Evolutionary conservation across 352 stramenopile species (phyloP), one percentile per base, ranked within the genome.

Genomic region (Detonula confervacea): DNA sequence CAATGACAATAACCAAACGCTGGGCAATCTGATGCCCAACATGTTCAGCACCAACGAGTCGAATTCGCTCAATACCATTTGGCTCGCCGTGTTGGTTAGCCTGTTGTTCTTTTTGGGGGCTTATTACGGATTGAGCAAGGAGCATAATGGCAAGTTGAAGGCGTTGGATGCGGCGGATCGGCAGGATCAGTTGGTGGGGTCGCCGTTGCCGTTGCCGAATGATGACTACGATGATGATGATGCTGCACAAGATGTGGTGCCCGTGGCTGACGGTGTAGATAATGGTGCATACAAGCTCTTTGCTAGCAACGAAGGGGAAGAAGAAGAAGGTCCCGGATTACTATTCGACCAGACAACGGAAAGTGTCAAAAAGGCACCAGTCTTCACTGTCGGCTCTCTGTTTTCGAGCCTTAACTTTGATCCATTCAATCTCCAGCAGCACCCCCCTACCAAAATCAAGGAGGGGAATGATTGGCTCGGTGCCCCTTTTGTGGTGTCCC

Each of bases 401-500:
- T 22, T 27, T 7, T 25, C 51, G 12, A 30, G 20, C 24, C 7
- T 7, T 14, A n/a, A 7, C 22, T 81, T 75, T 27, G 73, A 81
- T 75, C 73, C 73, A 35, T 81, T 81, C 49, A 24, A 59, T n/a
- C 30, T 81, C 11, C 44, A 47, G 8, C 20, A 57, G 16, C 27
- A 54, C 7, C 29, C 18, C 5, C 42, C 35, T 14, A 70, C 16
- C 11, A 51, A 69, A 33, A 61, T 70, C 63, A 70, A 70, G 35
- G 52, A 75, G 25, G 22, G 18, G 0, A 81, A 81, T 29, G 73
- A 75, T 63, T 81, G 73, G 73, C 42, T 57, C 22, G 73, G 73
- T 8, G 64, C 63, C n/a, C 73, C 73, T 7, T 81, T 81, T 42
- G 55, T 75, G 0, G 63, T 70, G n/a, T 52, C 18, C 6, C 73